Evolutionary conservation across 345 rosid species (phyloP), one percentile per base, ranked within the genome.

Genomic region (Populus alba): DNA sequence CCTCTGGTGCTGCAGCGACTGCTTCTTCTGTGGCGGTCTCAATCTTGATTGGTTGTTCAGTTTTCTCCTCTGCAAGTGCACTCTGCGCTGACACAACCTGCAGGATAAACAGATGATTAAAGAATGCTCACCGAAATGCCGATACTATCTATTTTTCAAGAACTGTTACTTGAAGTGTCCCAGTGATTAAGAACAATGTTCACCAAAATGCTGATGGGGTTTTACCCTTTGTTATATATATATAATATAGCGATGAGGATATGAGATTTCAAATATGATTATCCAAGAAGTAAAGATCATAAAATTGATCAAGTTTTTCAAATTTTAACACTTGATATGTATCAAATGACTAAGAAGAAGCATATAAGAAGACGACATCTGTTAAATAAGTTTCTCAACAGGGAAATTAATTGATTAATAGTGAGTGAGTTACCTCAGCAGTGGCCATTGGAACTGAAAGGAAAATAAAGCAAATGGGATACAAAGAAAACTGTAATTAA

Each of bases 1-100:
- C 37, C 22, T 66, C 70, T 59, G 70, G 16, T n/a, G 66, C 72
- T 29, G 78, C 62, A 22, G 65, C 67, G 38, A 9, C 79, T 5
- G 29, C 84, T 69, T 81, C 90, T 31, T 74, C 81, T 70, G 74
- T 29, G 69, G 23, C 70, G 78, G 73, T 73, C 45, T 77, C 83
- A 71, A 41, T 72, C 76, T 85, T 70, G 75, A 61, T 20, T 11
- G 77, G 3, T 59, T 85, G 86, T 66, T 87, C 86, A 27, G n/a
- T 12, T 79, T 80, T 81, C 79, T 87, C 92, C 83, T 76, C 90
- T 7, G 68, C 38, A 22, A 78, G 63, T 8, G 90, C 90, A 41
- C 81, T 71, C 70, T 81, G 79, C 53, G 77, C 90, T 70, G 91
- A 70, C 47, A 81, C 91, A 81, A 91, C 89, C 95, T 91, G 82